A percentile compares a stretch with the other conserved stretches of the same genome.
phyloP scores from a whole-genome alignment of 2,329 filamentous ascomycete species.

The Aspergillus sp. region DNA sequence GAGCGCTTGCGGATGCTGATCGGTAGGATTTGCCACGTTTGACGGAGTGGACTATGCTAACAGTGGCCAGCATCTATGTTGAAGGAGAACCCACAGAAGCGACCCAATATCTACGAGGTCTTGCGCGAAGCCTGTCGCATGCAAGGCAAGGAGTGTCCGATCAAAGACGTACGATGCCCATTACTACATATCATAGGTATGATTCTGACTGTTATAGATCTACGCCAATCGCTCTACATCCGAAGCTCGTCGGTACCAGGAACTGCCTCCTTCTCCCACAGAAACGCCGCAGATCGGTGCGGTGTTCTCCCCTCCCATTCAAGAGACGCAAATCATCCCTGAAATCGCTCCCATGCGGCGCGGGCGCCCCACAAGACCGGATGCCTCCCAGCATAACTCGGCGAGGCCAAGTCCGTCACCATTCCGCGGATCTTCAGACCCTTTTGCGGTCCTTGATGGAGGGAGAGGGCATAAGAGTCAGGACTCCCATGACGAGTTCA shows the following conservation, averaged over 20 bases:
- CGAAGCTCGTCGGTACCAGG: constrained; percentile 60
- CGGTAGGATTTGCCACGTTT: constrained; percentile 51
- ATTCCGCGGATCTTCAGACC: constrained; percentile 69
- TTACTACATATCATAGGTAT: background rate
- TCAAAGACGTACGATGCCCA: constrained; percentile 72
- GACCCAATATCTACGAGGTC: constrained; percentile 94
- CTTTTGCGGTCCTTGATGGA: constrained; percentile 85
- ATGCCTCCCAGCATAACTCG: constrained; percentile 43
- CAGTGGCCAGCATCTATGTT: constrained; percentile 70
- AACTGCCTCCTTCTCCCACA: constrained; percentile 56
- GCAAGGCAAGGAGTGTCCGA: constrained; percentile 80
- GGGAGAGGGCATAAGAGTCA: constrained; percentile 48
- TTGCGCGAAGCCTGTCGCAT: constrained; percentile 82
- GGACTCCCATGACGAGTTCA: constrained; percentile 70
- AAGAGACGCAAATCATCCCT: constrained; percentile 71
- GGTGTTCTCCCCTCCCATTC: constrained; percentile 72
- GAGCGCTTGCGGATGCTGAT: constrained; percentile 87
- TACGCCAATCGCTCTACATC: constrained; percentile 64
- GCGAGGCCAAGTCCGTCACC: constrained; percentile 66
- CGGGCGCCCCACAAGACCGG: constrained; percentile 64
- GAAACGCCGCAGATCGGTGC: constrained; percentile 69
- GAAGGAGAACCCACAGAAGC: constrained; percentile 71
- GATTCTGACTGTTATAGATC: constrained; percentile 52
- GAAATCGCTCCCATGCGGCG: constrained; percentile 93
- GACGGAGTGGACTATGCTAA: background rate